Conservation (phyloP, 2,329 filamentous ascomycete species). For the Beauveria sp. region DNA sequence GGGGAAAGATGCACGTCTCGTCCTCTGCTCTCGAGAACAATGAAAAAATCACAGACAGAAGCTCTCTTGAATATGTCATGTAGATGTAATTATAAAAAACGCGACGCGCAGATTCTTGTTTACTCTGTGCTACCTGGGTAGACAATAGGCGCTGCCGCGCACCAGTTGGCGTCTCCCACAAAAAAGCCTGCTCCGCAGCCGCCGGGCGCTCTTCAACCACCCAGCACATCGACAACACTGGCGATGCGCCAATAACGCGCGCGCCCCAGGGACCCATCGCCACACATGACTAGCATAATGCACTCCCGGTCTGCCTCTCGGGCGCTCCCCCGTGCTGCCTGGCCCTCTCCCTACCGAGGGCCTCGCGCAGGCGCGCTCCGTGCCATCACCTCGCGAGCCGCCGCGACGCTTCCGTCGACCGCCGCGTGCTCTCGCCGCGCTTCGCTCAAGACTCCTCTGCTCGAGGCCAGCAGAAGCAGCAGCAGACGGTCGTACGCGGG, state of each 20-base stretch:
- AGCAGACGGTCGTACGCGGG: conserved; percentile 18
- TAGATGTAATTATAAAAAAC: neutral
- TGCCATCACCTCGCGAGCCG: neutral
- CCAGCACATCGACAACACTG: neutral
- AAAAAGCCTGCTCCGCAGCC: neutral
- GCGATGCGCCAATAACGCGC: neutral
- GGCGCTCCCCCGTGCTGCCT: neutral
- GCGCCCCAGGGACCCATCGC: neutral
- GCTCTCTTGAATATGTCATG: neutral
- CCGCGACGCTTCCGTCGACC: neutral
- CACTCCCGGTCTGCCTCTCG: neutral
- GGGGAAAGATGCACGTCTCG: neutral
- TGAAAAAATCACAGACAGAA: neutral
- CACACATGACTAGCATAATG: neutral
- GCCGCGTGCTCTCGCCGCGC: neutral
- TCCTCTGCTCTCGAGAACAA: neutral
- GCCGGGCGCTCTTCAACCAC: neutral
- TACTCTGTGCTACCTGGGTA: too few species aligned
- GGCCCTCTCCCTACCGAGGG: neutral
- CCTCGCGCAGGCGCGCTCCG: neutral
- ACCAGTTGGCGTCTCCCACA: neutral
- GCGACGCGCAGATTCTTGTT: neutral
- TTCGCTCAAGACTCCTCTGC: too few species aligned
- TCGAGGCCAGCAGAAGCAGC: neutral
- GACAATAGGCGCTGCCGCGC: neutral